Conservation (phyloP, 208 protist genomes). For the Acanthamoeba sp. region DNA sequence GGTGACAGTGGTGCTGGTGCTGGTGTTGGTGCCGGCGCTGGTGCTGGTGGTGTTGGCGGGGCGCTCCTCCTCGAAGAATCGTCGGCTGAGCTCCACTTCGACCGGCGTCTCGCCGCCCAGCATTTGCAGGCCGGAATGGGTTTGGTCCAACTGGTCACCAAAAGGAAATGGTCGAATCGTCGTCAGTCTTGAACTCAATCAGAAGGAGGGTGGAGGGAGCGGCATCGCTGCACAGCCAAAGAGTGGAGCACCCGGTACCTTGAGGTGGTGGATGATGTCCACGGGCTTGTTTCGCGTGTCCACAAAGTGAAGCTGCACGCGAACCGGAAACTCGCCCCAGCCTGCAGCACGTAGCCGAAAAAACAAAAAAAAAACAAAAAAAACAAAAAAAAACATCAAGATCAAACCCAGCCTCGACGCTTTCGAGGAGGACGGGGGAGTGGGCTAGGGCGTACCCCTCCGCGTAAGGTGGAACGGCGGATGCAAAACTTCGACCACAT, state of each 20-base stretch:
- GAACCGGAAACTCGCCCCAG: slow-evolving; percentile 80
- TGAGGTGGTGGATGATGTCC: slow-evolving; percentile 67
- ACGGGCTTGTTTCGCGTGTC: slow-evolving; percentile 76
- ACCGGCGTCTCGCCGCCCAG: slow-evolving; percentile 66
- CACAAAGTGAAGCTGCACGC: slow-evolving; percentile 80
- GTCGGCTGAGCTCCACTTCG: slow-evolving; percentile 35
- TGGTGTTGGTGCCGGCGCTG: background rate
- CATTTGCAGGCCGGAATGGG: slow-evolving; percentile 66
- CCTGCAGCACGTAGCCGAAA: slow-evolving; percentile 50
- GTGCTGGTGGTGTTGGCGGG: background rate
- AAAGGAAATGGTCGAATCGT: background rate
- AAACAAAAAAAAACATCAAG: background rate
- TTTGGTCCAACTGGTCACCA: slow-evolving; percentile 51
- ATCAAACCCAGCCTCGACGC: no score
- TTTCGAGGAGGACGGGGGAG: no score
- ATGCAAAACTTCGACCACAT: slow-evolving; percentile 77
- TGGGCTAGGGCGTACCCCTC: background rate
- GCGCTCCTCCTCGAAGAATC: slow-evolving; percentile 42
- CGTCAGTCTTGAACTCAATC: no score
- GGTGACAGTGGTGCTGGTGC: background rate
- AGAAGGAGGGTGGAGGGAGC: no score
- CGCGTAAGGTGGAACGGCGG: slow-evolving; percentile 76
- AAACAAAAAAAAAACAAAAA: no score
- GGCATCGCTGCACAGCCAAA: no score
- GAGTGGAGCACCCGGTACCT: background rate